phyloP scores from a whole-genome alignment of 225 moss, liverwort and hornwort genomes.

The Straminergon stramineum region DNA sequence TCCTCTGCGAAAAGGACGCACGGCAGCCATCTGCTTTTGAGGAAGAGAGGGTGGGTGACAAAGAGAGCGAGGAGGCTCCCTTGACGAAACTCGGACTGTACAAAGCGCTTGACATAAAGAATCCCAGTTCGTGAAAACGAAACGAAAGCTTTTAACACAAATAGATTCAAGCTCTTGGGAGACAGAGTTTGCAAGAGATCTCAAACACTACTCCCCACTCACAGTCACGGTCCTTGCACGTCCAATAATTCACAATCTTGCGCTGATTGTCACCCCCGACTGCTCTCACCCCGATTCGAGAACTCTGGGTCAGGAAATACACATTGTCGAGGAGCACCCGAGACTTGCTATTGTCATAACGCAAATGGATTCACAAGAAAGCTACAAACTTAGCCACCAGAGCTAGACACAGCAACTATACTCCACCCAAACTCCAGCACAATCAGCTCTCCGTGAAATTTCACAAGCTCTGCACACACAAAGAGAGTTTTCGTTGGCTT shows the following conservation, averaged over 20 bases:
- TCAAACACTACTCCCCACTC: neutral
- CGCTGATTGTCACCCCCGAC: neutral
- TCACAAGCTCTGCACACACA: neutral
- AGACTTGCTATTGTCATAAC: neutral
- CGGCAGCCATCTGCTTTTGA: neutral
- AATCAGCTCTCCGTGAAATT: too few relatives aligned
- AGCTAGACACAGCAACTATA: neutral
- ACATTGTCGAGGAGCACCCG: neutral
- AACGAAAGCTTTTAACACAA: neutral
- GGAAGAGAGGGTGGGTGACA: neutral
- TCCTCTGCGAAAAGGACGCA: neutral
- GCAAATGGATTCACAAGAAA: neutral
- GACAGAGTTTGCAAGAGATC: neutral
- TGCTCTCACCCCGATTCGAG: neutral
- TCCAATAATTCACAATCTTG: neutral
- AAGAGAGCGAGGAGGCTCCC: constrained; percentile 31
- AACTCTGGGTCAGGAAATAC: neutral
- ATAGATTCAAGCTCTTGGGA: neutral
- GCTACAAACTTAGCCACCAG: neutral
- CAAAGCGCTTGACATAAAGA: constrained; percentile 43
- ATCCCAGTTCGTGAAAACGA: neutral
- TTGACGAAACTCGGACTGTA: constrained; percentile 17
- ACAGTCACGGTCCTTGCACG: neutral
- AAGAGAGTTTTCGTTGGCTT: neutral
- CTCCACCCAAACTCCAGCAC: neutral